Base-by-base conservation (phyloP, 768 basidiomycete genomes). In the Rhizopogon vinicolor region DNA sequence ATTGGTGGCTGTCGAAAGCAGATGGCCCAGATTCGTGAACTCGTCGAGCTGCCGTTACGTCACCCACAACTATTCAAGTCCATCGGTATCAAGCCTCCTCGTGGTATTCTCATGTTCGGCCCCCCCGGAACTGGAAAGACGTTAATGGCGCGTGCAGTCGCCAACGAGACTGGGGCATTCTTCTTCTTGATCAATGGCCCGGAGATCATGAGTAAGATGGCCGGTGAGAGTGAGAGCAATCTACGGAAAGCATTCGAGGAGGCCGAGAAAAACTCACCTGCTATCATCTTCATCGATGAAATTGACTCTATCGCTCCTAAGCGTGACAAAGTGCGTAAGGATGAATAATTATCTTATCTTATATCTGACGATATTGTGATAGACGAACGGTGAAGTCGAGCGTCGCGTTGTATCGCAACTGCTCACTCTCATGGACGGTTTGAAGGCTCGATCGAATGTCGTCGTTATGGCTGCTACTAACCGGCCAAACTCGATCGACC, bases 151-250 rank as follows among this genome's bases (percentile, higher is more conserved):
- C 88, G 97, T 63, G 97, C 97, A 7, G 97, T 99, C 45, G 97
- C 97, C 60, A 99, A 99, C 70, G 97, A 99, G 75, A 99, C 97
- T 28, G 97, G 97, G 49, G 97, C 97, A 14, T 99, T 99, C 84
- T 99, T 99, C 83, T 99, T 99, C 87, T 77, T 98, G 50, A 99
- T 99, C 76, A 99, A 98, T 68, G 97, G 97, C 52, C 97, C 97
- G 51, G 97, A 99, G 74, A 98, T 99, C 71, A 99, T 99, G 97
- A 92, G 89, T 64, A 98, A 99, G 81, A 99, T 99, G 97, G 97
- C 97, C 52, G 97, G 97, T 62, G 97, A 99, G 76, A 88, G 85
- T 69, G 97, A 99, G 72, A 93, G 91, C 67, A 99, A 99, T 73
- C 76, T 99, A 59, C 79, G 97, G 62, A 99, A 99, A 73, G 96